Evolutionary conservation across 495 filamentous ascomycete genomes (phyloP).

Genomic region (Aspergillus nidulans): DNA sequence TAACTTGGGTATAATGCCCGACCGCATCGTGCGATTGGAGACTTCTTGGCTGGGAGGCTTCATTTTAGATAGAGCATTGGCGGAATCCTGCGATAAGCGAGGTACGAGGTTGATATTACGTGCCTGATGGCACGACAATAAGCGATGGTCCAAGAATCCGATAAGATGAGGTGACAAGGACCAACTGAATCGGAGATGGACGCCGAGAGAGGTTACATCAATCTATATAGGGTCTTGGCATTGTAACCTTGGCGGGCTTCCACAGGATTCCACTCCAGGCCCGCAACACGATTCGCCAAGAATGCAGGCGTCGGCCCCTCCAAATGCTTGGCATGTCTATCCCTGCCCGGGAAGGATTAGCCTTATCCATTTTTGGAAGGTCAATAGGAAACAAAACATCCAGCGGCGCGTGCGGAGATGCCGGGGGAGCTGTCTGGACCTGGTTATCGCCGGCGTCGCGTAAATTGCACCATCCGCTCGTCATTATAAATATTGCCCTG

Average conservation of each 20-base stretch:
- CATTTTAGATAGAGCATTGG: not conserved
- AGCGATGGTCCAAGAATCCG: not conserved
- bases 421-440: not conserved
- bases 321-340: not conserved
- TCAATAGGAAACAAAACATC: not conserved
- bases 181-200: too few species aligned
- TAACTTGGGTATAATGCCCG: too few species aligned
- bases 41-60: too few species aligned
- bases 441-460: not conserved
- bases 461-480: not conserved
- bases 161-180: not conserved
- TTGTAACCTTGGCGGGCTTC: slow-evolving; percentile 23
- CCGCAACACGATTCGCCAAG: slow-evolving; percentile 9
- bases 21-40: too few species aligned
- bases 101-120: not conserved
- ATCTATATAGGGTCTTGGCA: slow-evolving; percentile 19
- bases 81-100: not conserved
- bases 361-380: not conserved
- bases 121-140: too few species aligned
- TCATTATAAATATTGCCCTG: not conserved
- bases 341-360: not conserved
- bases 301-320: not conserved
- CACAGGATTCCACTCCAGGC: not conserved
- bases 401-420: not conserved
- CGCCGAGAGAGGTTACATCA: not conserved